Evolutionary conservation across 371 early-diverging fungal genomes (phyloP), one percentile per base, ranked within the genome.

Genomic region (Massospora cicadina): DNA sequence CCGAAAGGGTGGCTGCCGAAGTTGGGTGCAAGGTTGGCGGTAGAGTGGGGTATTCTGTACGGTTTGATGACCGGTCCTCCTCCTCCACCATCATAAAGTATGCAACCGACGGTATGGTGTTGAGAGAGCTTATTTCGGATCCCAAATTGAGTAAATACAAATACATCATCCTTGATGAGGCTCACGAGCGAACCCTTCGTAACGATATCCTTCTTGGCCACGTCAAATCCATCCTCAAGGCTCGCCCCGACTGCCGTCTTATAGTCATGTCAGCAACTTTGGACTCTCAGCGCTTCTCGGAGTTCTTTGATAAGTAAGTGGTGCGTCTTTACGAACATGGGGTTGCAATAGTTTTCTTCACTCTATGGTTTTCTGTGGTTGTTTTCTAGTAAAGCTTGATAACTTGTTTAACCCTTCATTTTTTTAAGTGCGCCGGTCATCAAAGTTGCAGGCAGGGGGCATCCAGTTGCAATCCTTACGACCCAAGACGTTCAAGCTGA

Each of bases 261-360:
- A 80, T 98, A 17, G 82, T 98, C 65, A 99, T 98, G 98, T 90
- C 90, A 72, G 99, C 99, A 13, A 98, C 99, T 0, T 73, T 97
- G 60, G 90, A 98, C 71, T 89, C 94, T 1, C 89, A 90, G 63
- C 81, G 85, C 64, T 95, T 98, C 66, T 84, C 91, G 1, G 80
- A 77, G 55, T 97, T 90, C 73, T 95, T 93, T 71, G 81, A 90
- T 72, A 69, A 71, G 78, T 78, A 71, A 67, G 70, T 56, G 1
- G 17, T 56, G 33, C 30, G 27, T 65, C 28, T 5, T 59, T 59
- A 25, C 31, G 31, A 13, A 5, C 43, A 54, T n/a, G 13, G 21
- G 21, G 17, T 25, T n/a, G 23, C 2, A 26, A 55, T n/a, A 23
- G 26, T 33, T 72, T 54, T 68, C 72, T 25, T 70, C 68, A 61